Evolutionary conservation across 768 basidiomycete genomes (phyloP).

Genomic region (Suillus variegatus): DNA sequence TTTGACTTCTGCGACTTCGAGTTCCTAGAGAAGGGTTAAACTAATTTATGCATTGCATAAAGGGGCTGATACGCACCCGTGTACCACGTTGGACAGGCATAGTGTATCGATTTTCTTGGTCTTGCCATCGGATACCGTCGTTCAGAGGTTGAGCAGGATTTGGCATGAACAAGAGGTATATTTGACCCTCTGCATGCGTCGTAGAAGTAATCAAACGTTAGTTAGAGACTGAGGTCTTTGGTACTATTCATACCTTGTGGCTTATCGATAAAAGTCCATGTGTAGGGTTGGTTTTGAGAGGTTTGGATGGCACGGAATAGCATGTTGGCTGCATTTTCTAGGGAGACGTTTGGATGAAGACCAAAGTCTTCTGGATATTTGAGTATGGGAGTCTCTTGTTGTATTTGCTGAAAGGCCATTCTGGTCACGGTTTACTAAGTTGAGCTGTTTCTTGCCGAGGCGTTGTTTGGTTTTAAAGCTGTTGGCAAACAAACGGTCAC

Average conservation of each 20-base stretch:
- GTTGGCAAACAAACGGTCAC: constrained; percentile 12
- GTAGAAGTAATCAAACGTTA: constrained; percentile 2
- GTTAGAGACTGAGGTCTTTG: background rate
- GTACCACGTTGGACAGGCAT: constrained; percentile 47
- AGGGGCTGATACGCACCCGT: constrained; percentile 47
- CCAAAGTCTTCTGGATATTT: constrained; percentile 70
- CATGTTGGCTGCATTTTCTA: constrained; percentile 61
- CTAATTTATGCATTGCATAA: background rate
- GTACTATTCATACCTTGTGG: constrained; percentile 54
- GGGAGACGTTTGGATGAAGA: constrained; percentile 51
- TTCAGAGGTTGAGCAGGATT: constrained; percentile 61
- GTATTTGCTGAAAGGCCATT: constrained; percentile 47
- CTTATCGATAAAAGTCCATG: constrained; percentile 78
- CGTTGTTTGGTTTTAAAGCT: constrained; percentile 33
- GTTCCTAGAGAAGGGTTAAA: constrained; percentile 49
- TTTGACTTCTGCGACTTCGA: constrained; percentile 75
- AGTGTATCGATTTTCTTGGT: constrained; percentile 62
- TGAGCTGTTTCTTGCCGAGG: background rate
- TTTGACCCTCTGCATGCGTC: constrained; percentile 55
- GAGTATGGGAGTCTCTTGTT: constrained; percentile 64
- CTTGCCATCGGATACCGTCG: constrained; percentile 79
- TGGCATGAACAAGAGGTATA: constrained; percentile 66
- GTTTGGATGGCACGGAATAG: constrained; percentile 59
- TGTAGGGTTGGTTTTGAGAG: constrained; percentile 61
- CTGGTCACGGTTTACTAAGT: constrained; percentile 1